Percentiles rank a stretch among this genome's conserved stretches.
phyloP scores from a whole-genome alignment of 495 filamentous ascomycete species.

The Mycothermus thermophilus region DNA sequence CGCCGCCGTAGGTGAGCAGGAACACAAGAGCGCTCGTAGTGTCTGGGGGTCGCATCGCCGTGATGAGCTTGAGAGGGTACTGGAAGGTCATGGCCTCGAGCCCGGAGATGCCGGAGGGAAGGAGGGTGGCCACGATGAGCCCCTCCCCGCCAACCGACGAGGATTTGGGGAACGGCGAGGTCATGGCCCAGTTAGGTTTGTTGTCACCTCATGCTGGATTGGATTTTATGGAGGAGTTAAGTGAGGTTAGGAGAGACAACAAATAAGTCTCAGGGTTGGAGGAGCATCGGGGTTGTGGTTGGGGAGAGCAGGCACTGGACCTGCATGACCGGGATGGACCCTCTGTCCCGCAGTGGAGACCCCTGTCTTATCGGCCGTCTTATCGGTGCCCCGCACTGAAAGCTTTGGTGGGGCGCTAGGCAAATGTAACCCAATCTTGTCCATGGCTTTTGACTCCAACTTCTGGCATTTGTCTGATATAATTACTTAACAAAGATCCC shows the following conservation, averaged over 20 bases:
- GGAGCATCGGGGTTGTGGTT: too few species aligned
- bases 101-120: constrained; percentile 56
- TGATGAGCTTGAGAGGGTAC: constrained; percentile 89
- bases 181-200: too few species aligned
- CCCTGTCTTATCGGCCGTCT: too few species aligned
- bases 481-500: too few species aligned
- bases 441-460: too few species aligned
- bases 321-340: constrained; percentile 1
- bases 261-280: too few species aligned
- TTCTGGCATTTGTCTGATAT: too few species aligned
- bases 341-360: constrained; percentile 2
- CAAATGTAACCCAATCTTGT: constrained; percentile 9
- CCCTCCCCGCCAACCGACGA: constrained; percentile 65
- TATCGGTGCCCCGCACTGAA: too few species aligned
- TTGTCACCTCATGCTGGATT: constrained; percentile 10
- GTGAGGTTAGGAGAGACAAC: too few species aligned
- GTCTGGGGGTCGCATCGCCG: constrained; percentile 39
- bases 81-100: constrained; percentile 69
- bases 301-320: too few species aligned
- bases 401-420: constrained; percentile 4
- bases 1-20: constrained; percentile 88
- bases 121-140: constrained; percentile 54
- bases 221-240: background rate
- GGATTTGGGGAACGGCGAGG: constrained; percentile 51
- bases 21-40: constrained; percentile 57